Conservation (phyloP, 345 rosid species). For the Sonneratia caseolaris region DNA sequence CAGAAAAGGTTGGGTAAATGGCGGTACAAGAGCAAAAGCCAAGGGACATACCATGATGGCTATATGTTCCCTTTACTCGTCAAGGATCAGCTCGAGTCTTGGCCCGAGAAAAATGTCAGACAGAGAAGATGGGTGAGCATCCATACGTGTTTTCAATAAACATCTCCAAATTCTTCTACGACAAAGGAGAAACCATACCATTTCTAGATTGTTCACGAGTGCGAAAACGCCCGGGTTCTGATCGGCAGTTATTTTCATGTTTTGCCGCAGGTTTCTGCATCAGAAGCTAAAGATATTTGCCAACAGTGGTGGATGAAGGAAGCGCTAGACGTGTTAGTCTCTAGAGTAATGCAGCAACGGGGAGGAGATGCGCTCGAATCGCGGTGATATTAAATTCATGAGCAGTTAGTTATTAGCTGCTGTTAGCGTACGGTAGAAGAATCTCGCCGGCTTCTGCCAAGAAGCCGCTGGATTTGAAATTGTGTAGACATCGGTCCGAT, state of each 20-base stretch:
- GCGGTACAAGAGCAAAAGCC: conserved; percentile 46
- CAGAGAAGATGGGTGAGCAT: conserved; percentile 9
- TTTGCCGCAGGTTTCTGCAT: conserved; percentile 29
- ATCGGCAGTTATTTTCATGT: background rate
- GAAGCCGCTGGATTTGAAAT: too few relatives aligned
- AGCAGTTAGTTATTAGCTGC: background rate
- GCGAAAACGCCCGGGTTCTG: background rate
- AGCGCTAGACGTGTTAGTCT: conserved; percentile 36
- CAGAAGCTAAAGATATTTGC: conserved; percentile 39
- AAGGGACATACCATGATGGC: conserved; percentile 37
- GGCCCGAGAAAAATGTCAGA: conserved; percentile 53
- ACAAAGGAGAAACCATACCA: background rate
- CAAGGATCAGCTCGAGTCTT: conserved; percentile 28
- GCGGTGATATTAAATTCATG: background rate
- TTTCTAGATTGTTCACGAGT: too few relatives aligned
- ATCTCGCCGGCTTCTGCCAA: too few relatives aligned
- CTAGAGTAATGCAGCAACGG: conserved; percentile 14
- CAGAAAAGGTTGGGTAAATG: conserved; percentile 44
- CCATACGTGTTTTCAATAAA: background rate
- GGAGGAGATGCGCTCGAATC: background rate
- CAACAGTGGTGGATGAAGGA: conserved; percentile 55
- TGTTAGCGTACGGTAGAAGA: too few relatives aligned
- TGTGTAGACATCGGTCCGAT: too few relatives aligned
- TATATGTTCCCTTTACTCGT: conserved; percentile 54
- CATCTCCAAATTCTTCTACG: background rate